Conservation (phyloP, 2,329 filamentous ascomycete species). For the Sporothrix variecibatus region DNA sequence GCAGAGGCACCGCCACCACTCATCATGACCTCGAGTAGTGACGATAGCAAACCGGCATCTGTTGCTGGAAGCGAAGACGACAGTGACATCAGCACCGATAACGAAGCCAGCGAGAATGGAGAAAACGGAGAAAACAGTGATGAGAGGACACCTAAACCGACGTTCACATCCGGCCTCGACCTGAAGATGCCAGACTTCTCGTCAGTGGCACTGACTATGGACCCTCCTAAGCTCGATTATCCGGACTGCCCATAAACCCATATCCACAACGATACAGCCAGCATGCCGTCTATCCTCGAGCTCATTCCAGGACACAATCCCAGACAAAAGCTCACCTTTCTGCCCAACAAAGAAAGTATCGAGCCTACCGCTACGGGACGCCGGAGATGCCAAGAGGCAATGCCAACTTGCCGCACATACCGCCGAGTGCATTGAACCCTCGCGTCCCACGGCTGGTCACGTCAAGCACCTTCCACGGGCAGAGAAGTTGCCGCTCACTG, state of each 20-base stretch:
- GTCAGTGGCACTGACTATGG: background rate
- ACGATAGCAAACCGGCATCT: constrained; percentile 27
- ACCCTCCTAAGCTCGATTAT: background rate
- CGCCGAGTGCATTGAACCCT: constrained; percentile 42
- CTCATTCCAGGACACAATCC: background rate
- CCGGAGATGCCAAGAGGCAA: constrained; percentile 47
- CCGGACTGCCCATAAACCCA: background rate
- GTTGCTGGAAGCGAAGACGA: constrained; percentile 46
- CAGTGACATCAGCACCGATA: constrained; percentile 48
- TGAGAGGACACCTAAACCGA: constrained; percentile 32
- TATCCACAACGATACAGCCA: background rate
- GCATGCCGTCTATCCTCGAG: background rate
- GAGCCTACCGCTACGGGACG: constrained; percentile 42
- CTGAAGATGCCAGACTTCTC: background rate
- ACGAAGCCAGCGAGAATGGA: constrained; percentile 44
- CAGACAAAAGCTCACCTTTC: constrained; percentile 4
- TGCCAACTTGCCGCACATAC: constrained; percentile 42
- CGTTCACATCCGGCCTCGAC: constrained; percentile 25
- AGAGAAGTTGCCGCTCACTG: constrained; percentile 51
- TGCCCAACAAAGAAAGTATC: constrained; percentile 16
- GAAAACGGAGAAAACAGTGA: constrained; percentile 37
- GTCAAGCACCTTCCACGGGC: constrained; percentile 43
- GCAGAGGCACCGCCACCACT: constrained; percentile 12
- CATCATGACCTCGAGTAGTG: background rate
- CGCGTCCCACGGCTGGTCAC: constrained; percentile 39